Evolutionary conservation across 495 filamentous ascomycete species (phyloP).

Genomic region (Daldinia concentrica): DNA sequence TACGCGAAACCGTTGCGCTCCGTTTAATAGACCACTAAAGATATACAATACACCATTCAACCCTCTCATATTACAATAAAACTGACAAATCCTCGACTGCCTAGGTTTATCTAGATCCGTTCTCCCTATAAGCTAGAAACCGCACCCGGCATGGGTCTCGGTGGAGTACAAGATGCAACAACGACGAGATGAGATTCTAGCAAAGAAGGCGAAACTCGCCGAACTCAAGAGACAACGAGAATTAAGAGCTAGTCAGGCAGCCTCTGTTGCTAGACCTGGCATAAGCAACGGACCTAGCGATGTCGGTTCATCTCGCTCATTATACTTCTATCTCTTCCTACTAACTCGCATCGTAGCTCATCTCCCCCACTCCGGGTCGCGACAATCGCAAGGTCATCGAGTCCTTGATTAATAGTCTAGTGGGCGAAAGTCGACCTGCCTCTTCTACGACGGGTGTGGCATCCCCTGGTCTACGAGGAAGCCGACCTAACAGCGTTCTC

Average conservation of each 20-base stretch:
- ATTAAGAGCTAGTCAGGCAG: slow-evolving; percentile 74
- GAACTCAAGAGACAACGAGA: slow-evolving; percentile 94
- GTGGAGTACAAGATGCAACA: slow-evolving; percentile 70
- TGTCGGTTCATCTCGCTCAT: slow-evolving; percentile 48
- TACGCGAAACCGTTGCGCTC: no score
- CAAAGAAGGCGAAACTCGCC: slow-evolving; percentile 92
- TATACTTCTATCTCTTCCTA: slow-evolving; percentile 30
- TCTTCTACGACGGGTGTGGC: slow-evolving; percentile 73
- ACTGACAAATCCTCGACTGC: neutral
- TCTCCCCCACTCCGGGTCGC: slow-evolving; percentile 73
- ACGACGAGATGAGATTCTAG: slow-evolving; percentile 91
- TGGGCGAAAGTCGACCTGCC: slow-evolving; percentile 78
- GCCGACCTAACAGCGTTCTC: slow-evolving; percentile 84
- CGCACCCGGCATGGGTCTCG: slow-evolving; percentile 51
- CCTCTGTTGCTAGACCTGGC: slow-evolving; percentile 69
- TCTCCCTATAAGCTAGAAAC: neutral
- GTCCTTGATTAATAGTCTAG: slow-evolving; percentile 76
- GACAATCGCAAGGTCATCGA: slow-evolving; percentile 85
- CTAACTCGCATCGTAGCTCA: slow-evolving; percentile 61
- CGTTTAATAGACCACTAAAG: no score
- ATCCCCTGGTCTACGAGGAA: slow-evolving; percentile 72
- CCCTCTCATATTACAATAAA: neutral
- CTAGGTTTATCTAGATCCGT: neutral
- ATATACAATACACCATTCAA: neutral
- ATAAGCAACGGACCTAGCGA: slow-evolving; percentile 60